A percentile compares a stretch with the other conserved stretches of the same genome.
Evolutionary conservation across 192 early-diverging fungal genomes (phyloP).

Genomic region (Coemansia sp.): DNA sequence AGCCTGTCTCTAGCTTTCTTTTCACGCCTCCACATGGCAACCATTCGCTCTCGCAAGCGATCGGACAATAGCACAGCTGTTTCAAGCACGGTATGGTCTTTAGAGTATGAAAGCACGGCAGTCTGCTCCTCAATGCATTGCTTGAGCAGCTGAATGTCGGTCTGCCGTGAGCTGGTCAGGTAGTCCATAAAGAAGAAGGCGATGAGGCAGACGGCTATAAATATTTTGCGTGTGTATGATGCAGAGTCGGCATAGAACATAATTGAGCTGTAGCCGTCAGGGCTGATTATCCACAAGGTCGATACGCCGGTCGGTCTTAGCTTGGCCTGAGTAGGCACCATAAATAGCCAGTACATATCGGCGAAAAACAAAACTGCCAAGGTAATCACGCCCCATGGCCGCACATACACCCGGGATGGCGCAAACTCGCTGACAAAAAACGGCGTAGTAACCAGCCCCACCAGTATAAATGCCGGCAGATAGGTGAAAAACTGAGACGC

Average conservation of each 20-base stretch:
- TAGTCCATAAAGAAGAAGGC: constrained; percentile 31
- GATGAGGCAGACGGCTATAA: constrained; percentile 17
- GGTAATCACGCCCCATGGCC: constrained; percentile 35
- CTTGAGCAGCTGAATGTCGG: constrained; percentile 43
- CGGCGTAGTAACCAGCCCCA: constrained; percentile 34
- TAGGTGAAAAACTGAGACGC: constrained; percentile 25
- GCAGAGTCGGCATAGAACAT: constrained; percentile 38
- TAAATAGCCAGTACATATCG: constrained; percentile 43
- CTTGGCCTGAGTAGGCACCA: constrained; percentile 19
- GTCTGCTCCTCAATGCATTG: constrained; percentile 20
- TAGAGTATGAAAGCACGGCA: constrained; percentile 13
- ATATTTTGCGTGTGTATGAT: constrained; percentile 28
- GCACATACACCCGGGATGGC: constrained; percentile 31
- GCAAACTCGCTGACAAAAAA: constrained; percentile 34
- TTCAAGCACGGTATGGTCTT: constrained; percentile 39
- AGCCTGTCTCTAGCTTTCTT: constrained; percentile 14
- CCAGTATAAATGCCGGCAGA: constrained; percentile 34
- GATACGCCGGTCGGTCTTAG: neutral
- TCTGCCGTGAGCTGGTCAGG: constrained; percentile 37
- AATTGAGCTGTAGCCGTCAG: constrained; percentile 20
- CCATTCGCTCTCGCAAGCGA: constrained; percentile 21
- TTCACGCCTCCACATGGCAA: constrained; percentile 31
- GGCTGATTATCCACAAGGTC: constrained; percentile 35
- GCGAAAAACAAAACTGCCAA: constrained; percentile 21
- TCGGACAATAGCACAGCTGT: constrained; percentile 26